These are phyloP conservation scores for Sporothrix brunneoviolacea DNA, from an alignment of 2,329 filamentous ascomycete species.

Conservation along the genomic window DNA sequence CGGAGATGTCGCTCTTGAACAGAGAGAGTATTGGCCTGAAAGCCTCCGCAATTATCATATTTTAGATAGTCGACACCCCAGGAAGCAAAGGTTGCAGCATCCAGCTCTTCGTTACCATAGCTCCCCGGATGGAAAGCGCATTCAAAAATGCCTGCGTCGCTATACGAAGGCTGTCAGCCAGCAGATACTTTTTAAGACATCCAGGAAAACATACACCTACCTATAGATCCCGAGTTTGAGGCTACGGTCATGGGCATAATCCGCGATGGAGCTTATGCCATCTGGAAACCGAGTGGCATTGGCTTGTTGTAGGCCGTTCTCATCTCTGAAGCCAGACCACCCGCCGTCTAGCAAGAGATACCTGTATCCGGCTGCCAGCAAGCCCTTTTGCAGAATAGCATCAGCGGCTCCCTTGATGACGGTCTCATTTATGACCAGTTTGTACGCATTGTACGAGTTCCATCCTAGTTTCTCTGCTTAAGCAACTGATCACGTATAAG, in stretches of 20 bases:
- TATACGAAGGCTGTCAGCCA: no score
- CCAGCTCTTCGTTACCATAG: slow-evolving; percentile 38
- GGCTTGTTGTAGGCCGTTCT: neutral
- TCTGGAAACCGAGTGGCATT: neutral
- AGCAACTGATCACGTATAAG: no score
- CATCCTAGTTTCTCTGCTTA: no score
- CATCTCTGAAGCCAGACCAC: slow-evolving; percentile 17
- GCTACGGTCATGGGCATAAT: slow-evolving; percentile 39
- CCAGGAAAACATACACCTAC: no score
- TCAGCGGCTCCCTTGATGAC: slow-evolving; percentile 18
- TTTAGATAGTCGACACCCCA: slow-evolving; percentile 49
- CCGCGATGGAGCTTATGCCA: slow-evolving; percentile 37
- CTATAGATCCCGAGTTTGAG: slow-evolving; percentile 47
- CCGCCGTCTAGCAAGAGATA: slow-evolving; percentile 21
- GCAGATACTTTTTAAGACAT: no score
- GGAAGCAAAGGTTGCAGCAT: slow-evolving; percentile 44
- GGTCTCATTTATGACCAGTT: no score
- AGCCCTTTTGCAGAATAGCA: slow-evolving; percentile 12
- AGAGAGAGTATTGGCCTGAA: slow-evolving; percentile 41
- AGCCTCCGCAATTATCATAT: slow-evolving; percentile 50
- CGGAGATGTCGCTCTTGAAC: slow-evolving; percentile 36
- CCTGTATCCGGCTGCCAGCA: slow-evolving; percentile 14
- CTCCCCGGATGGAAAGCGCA: slow-evolving; percentile 30
- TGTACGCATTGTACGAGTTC: no score
- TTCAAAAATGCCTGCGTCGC: slow-evolving; percentile 36